Evolutionary conservation across 495 filamentous ascomycete genomes (phyloP).

Genomic region (Hyaloscypha hepaticicola): DNA sequence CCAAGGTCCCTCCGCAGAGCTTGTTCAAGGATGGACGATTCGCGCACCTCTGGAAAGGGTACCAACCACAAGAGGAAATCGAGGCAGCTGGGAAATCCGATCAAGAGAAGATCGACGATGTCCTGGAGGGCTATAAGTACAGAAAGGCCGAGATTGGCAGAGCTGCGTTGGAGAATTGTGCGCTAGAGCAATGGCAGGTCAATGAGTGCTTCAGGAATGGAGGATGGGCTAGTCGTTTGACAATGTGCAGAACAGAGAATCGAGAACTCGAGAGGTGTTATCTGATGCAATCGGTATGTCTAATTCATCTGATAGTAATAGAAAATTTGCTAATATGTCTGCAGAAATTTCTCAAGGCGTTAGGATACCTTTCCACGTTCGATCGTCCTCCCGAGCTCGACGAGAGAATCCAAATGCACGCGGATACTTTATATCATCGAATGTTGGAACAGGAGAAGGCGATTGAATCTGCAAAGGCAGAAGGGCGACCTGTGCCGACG

Average conservation of each 20-base stretch:
- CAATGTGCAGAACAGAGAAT: slow-evolving; percentile 73
- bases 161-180: slow-evolving; percentile 92
- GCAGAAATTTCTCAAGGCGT: slow-evolving; percentile 82
- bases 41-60: slow-evolving; percentile 88
- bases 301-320: background rate
- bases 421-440: slow-evolving; percentile 81
- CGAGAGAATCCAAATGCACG: slow-evolving; percentile 94
- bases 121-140: slow-evolving; percentile 81
- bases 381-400: slow-evolving; percentile 66
- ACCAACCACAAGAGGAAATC: slow-evolving; percentile 63
- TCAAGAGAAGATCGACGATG: slow-evolving; percentile 68
- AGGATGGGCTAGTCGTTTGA: slow-evolving; percentile 55
- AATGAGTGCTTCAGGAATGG: slow-evolving; percentile 73
- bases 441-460: slow-evolving; percentile 75
- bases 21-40: slow-evolving; percentile 79
- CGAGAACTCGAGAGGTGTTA: slow-evolving; percentile 76
- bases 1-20: slow-evolving; percentile 39
- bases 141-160: slow-evolving; percentile 73
- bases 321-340: background rate
- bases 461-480: slow-evolving; percentile 64
- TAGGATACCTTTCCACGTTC: slow-evolving; percentile 78
- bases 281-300: slow-evolving; percentile 68
- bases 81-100: slow-evolving; percentile 65
- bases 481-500: slow-evolving; percentile 50
- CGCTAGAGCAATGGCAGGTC: slow-evolving; percentile 74